Conservation (phyloP, 441 rosid species). For the Raphanus hybrid region DNA sequence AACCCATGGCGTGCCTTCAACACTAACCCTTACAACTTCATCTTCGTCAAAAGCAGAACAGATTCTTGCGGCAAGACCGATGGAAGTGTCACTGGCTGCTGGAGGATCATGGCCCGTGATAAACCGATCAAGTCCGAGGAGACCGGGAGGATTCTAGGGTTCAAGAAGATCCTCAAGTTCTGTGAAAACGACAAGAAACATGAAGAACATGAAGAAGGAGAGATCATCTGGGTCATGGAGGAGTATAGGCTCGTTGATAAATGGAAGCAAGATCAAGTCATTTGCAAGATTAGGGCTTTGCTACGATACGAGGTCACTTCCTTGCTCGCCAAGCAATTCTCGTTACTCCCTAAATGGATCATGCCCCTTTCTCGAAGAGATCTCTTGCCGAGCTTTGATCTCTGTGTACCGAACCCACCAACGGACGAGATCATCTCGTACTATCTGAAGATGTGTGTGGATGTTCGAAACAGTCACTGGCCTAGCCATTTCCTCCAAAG, state of each 20-base stretch:
- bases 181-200: not conserved
- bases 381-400: too few relatives aligned
- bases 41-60: not conserved
- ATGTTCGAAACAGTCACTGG: too few relatives aligned
- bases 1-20: not conserved
- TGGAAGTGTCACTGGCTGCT: slow-evolving; percentile 4
- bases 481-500: not conserved
- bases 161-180: not conserved
- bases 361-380: not conserved
- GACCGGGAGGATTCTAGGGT: not conserved
- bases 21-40: not conserved
- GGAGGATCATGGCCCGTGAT: slow-evolving; percentile 20
- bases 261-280: not conserved
- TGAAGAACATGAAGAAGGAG: not conserved
- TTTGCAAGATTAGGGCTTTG: not conserved
- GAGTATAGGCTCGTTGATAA: not conserved
- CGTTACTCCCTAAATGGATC: not conserved
- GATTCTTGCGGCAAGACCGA: slow-evolving; percentile 1
- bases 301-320: not conserved
- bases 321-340: not conserved
- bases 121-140: not conserved
- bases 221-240: not conserved
- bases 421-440: too few relatives aligned
- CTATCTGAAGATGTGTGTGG: too few relatives aligned
- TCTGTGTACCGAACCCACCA: too few relatives aligned